These are phyloP conservation scores for Lojkania enalia DNA, from an alignment of 2,329 filamentous ascomycete genomes.

Conservation along the genomic window DNA sequence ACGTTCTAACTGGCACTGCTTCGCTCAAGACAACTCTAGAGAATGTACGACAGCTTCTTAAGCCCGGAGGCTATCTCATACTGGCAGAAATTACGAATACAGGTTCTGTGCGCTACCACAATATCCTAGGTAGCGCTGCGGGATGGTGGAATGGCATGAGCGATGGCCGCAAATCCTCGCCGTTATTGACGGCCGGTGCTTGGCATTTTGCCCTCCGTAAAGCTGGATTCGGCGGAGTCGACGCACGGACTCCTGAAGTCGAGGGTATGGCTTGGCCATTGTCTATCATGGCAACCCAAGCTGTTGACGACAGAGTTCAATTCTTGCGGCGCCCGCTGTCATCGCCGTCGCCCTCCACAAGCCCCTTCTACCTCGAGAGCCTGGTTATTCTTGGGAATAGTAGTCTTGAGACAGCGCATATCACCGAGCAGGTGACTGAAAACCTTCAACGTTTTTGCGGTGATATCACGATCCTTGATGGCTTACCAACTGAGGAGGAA, in stretches of 20 bases:
- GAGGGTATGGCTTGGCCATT: neutral
- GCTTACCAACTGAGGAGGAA: slow-evolving; percentile 8
- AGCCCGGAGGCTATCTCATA: neutral
- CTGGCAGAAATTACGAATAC: neutral
- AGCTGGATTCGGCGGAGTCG: neutral
- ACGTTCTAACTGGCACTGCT: slow-evolving; percentile 16
- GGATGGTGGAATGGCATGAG: neutral
- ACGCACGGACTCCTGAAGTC: neutral
- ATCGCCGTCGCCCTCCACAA: neutral
- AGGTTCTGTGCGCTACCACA: neutral
- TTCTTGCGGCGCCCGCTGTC: slow-evolving; percentile 9
- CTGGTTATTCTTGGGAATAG: slow-evolving; percentile 9
- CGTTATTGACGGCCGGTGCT: neutral
- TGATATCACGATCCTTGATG: slow-evolving; percentile 1
- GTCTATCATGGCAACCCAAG: neutral
- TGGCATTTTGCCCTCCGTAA: neutral
- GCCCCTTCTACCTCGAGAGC: slow-evolving; percentile 9
- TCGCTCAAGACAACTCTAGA: neutral
- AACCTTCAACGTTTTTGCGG: neutral
- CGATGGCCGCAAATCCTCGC: neutral
- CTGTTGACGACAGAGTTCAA: neutral
- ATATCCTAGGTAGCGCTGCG: neutral
- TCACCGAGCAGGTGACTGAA: slow-evolving; percentile 6
- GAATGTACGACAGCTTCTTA: neutral
- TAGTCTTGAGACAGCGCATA: neutral